phyloP scores from a whole-genome alignment of 768 basidiomycete species.

The Podaxis carcinomalis region DNA sequence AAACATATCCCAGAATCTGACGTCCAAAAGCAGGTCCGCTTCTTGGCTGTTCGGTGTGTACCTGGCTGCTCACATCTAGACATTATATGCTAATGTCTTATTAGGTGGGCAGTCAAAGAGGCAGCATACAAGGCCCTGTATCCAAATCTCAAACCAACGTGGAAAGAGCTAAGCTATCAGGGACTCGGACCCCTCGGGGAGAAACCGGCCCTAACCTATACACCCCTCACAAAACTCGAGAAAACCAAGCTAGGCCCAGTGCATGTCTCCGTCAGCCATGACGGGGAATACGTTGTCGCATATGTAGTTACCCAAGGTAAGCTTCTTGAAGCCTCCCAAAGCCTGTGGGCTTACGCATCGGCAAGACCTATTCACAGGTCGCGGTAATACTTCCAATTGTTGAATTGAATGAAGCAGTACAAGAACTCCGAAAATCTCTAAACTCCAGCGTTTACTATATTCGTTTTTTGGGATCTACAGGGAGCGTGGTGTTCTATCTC shows the following conservation, averaged over 20 bases:
- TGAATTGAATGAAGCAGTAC: background rate
- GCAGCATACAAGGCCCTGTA: slow-evolving; percentile 84
- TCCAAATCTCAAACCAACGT: slow-evolving; percentile 54
- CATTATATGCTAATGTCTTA: slow-evolving; percentile 3
- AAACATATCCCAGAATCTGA: slow-evolving; percentile 22
- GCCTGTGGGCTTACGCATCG: background rate
- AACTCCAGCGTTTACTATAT: background rate
- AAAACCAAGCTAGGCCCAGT: slow-evolving; percentile 31
- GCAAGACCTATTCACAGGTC: background rate
- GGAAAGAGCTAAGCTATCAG: slow-evolving; percentile 69
- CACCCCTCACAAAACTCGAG: slow-evolving; percentile 24
- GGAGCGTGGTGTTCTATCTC: background rate
- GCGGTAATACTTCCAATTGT: background rate
- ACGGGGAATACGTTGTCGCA: slow-evolving; percentile 72
- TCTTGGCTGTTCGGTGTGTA: slow-evolving; percentile 70
- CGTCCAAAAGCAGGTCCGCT: slow-evolving; percentile 32
- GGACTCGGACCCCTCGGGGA: slow-evolving; percentile 22
- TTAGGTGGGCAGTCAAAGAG: slow-evolving; percentile 82
- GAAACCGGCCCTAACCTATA: slow-evolving; percentile 42
- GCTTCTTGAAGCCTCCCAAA: background rate
- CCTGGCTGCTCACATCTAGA: background rate
- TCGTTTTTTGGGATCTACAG: background rate
- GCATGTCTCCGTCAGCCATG: slow-evolving; percentile 78
- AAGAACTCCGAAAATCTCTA: background rate
- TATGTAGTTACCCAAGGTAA: slow-evolving; percentile 60